Base-by-base conservation (phyloP, 208 protist species). In the Balamuthia mandrillaris region DNA sequence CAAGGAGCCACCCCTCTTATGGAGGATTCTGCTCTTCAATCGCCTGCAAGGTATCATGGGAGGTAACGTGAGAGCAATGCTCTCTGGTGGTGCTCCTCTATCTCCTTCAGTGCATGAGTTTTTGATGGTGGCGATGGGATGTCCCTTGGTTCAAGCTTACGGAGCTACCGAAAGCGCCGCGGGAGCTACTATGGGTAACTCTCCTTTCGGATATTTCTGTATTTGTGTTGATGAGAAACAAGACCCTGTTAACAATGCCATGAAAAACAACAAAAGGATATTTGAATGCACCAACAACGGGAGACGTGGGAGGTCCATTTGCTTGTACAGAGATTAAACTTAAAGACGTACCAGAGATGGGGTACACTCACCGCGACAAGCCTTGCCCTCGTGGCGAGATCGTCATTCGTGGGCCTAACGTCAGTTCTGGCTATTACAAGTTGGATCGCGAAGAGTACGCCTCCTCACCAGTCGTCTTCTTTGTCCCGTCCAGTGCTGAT, bases 271-370 rank as follows among this genome's bases (percentile, higher is more conserved):
- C n/a, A n/a, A n/a, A n/a, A n/a, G 49, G 49, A 14, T 18, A 54
- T 14, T 18, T 18, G 16, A 14, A 49, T 70, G 68, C 24, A n/a
- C n/a, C n/a, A 12, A 18, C 33, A 78, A n/a, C n/a, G n/a, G n/a
- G n/a, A n/a, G n/a, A n/a, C n/a, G n/a, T n/a, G n/a, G n/a, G n/a
- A n/a, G n/a, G n/a, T n/a, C n/a, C n/a, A n/a, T n/a, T n/a, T n/a
- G n/a, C n/a, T n/a, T n/a, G n/a, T n/a, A n/a, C 10, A 54, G 82
- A 86, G 56, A 86, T 86, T 49, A 86, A 86, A 31, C 47, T 86
- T 5, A 49, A 60, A 6, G 58, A 72, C 18, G 56, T 7, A 5
- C 39, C 35, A 1, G 41, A 77, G 82, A 77, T 86, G 82, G 72
- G 72, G 42, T 86, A 86, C 82, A 61, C 56, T 2, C 29, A 12